A percentile compares a stretch with the other conserved stretches of the same genome.
These are phyloP conservation scores for Neurospora hispaniola DNA, from an alignment of 495 filamentous ascomycete genomes.

Conservation along the genomic window DNA sequence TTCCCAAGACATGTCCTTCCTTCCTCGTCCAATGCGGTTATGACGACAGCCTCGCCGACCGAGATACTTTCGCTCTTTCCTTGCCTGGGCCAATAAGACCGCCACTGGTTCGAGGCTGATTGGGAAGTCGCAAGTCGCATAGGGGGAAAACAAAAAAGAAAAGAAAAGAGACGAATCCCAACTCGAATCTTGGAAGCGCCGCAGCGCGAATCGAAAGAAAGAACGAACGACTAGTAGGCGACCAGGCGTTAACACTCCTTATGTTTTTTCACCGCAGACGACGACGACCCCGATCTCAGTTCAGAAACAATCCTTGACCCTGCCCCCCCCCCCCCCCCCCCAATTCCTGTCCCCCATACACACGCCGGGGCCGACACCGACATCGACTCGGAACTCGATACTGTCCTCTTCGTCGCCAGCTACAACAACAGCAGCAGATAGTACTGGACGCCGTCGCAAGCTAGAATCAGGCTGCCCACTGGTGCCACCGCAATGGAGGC, in stretches of 20 bases:
- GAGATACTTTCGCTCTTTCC: not conserved
- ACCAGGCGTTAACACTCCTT: not conserved
- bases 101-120: not conserved
- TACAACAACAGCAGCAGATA: not conserved
- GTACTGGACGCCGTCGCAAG: not conserved
- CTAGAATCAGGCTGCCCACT: not conserved
- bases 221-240: not conserved
- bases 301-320: not conserved
- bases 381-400: not conserved
- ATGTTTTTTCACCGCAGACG: not conserved
- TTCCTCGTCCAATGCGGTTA: not conserved
- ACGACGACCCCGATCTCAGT: not conserved
- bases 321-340: not conserved
- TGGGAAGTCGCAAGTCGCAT: not conserved
- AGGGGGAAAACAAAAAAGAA: not conserved
- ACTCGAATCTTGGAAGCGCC: not conserved
- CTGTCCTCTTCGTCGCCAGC: not conserved
- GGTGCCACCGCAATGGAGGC: constrained; percentile 16
- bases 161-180: not conserved
- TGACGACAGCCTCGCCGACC: not conserved
- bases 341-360: not conserved
- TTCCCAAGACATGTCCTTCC: not conserved
- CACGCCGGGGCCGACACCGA: not conserved
- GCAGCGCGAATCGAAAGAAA: not conserved
- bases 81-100: not conserved